These are phyloP conservation scores for Pelargonium exstipulatum DNA, from an alignment of 441 rosid genomes.

Conservation along the genomic window DNA sequence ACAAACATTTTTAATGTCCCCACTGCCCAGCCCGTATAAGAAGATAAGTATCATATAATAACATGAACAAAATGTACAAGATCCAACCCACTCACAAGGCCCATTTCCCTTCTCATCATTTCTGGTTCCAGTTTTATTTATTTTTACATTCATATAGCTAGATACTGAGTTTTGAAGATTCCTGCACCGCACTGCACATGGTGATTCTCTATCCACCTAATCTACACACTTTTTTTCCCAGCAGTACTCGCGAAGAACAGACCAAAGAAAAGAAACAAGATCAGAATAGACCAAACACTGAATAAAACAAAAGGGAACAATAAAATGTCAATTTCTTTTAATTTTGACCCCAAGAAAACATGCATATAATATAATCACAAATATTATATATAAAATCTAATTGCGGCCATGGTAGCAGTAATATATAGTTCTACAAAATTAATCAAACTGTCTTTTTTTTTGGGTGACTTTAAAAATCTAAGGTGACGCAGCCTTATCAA, in stretches of 20 bases:
- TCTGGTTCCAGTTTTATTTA: too few relatives aligned
- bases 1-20: too few relatives aligned
- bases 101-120: conserved; percentile 9
- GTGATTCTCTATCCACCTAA: too few relatives aligned
- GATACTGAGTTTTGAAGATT: too few relatives aligned
- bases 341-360: conserved; percentile 3
- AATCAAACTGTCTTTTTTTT: too few relatives aligned
- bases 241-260: too few relatives aligned
- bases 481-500: conserved; percentile 20
- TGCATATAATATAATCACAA: conserved; percentile 10
- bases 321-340: conserved; percentile 36
- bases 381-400: conserved; percentile 9
- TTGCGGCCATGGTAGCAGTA: not conserved
- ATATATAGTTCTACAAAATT: too few relatives aligned
- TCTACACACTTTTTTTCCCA: too few relatives aligned
- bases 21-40: conserved; percentile 4
- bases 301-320: conserved; percentile 20
- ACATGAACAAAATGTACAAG: not conserved
- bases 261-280: too few relatives aligned
- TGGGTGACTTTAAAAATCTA: conserved; percentile 9
- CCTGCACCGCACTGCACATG: too few relatives aligned
- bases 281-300: conserved; percentile 6
- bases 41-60: not conserved
- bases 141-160: too few relatives aligned
- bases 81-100: conserved; percentile 4